A percentile compares a stretch with the other conserved stretches of the same genome.
These are phyloP conservation scores for Aureobasidium subglaciale DNA, from an alignment of 2,329 filamentous ascomycete genomes.

Conservation along the genomic window DNA sequence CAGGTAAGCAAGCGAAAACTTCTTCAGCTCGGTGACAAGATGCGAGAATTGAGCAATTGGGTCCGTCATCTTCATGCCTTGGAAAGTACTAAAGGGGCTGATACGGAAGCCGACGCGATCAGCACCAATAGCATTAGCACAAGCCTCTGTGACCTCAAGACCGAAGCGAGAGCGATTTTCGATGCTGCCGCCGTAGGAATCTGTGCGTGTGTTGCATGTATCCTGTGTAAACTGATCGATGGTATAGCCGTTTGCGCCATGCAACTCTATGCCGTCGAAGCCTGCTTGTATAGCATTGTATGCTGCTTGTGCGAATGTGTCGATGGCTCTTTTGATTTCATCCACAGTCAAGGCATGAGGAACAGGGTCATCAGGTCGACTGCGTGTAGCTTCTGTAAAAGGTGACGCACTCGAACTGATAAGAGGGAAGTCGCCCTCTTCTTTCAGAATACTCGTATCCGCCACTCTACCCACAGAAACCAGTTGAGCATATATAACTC, in stretches of 20 bases:
- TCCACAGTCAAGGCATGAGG: slow-evolving; percentile 30
- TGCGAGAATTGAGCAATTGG: slow-evolving; percentile 58
- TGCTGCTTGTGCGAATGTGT: slow-evolving; percentile 36
- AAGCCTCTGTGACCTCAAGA: slow-evolving; percentile 47
- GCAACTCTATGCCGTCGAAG: slow-evolving; percentile 55
- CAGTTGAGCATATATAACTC: slow-evolving; percentile 55
- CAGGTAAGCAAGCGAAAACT: slow-evolving; percentile 51
- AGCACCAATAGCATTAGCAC: slow-evolving; percentile 44
- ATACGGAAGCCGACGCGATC: slow-evolving; percentile 52
- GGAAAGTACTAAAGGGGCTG: slow-evolving; percentile 54
- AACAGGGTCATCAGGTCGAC: too few species aligned
- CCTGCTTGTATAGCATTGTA: slow-evolving; percentile 43
- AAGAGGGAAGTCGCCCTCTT: slow-evolving; percentile 24
- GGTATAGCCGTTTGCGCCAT: slow-evolving; percentile 47
- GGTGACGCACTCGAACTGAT: slow-evolving; percentile 28
- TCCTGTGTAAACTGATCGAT: slow-evolving; percentile 59
- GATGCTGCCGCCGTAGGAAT: slow-evolving; percentile 41
- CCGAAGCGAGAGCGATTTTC: slow-evolving; percentile 47
- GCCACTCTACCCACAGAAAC: slow-evolving; percentile 55
- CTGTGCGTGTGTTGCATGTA: slow-evolving; percentile 47
- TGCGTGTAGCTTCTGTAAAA: slow-evolving; percentile 28
- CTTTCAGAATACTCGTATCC: slow-evolving; percentile 29
- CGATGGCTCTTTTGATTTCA: slow-evolving; percentile 31
- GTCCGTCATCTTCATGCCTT: slow-evolving; percentile 56
- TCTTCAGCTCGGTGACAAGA: slow-evolving; percentile 45